Base-by-base conservation (phyloP, 2,329 filamentous ascomycete species). In the Cercospora citrullina region DNA sequence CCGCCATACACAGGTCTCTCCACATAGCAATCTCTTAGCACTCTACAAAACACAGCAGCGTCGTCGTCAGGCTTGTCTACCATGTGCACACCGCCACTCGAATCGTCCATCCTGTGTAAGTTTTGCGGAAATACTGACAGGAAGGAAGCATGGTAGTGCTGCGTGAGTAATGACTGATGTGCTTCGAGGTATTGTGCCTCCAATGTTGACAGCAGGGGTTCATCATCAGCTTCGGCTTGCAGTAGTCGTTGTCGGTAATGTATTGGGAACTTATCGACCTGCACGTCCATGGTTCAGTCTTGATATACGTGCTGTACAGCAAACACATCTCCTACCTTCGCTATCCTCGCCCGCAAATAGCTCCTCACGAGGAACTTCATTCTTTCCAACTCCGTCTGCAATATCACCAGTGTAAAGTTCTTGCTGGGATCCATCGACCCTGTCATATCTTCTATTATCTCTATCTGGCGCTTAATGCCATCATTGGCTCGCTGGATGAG, bases 361-460 rank as follows among this genome's bases (percentile, higher is more conserved):
- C 91, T 91, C 69, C 95, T 87, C 18, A 98, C 87, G 23, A 99
- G 85, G 77, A 93, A 99, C 81, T 97, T 97, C 81, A 92, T 96
- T 57, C 95, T 86, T 79, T 97, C 94, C 64, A 99, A 87, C 81
- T 99, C 95, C 6, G 96, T 98, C 83, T 99, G 95, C 64, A 97
- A 89, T 70, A 99, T 91, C 60, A 97, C 97, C 76, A 98, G 89
- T 69, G 89, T 89, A 79, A 99, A 97, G 79, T 97, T 98, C 71
- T 92, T 90, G 79, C 91, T 93, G 58, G 94, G 91, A 76, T 96
- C 93, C 88, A 94, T 91, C 76, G 91, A 89, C 70, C 91, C 91
- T 12, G 91, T 94, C 85, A 94, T 79, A 69, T 83, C 79, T 75
- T 85, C 84, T 28, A 85, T 81, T 12, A 68, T 70, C 21, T 73